phyloP scores from a whole-genome alignment of 2,329 filamentous ascomycete genomes.

The Diaporthe citrichinensis region DNA sequence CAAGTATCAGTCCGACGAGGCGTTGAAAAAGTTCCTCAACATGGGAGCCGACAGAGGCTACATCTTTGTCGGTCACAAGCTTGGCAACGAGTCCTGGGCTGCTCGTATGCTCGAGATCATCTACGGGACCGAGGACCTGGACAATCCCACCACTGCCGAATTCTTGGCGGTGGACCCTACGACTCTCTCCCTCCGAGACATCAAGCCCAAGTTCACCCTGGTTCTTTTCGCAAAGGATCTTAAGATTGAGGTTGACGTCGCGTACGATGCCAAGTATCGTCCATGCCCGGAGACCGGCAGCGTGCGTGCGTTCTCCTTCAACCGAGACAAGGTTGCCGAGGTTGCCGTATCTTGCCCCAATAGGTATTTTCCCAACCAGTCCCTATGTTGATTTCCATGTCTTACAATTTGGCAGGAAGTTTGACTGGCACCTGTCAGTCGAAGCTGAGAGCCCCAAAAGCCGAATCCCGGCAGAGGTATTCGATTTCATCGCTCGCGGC shows the following conservation, averaged over 20 bases:
- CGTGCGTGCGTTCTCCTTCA: constrained; percentile 36
- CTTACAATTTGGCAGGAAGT: constrained; percentile 47
- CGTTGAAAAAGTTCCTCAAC: constrained; percentile 13
- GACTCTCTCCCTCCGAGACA: constrained; percentile 33
- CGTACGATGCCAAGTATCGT: constrained; percentile 4
- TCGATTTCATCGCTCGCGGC: constrained; percentile 44
- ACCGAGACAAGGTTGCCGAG: constrained; percentile 42
- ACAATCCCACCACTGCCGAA: background rate
- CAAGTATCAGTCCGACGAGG: constrained; percentile 15
- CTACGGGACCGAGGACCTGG: constrained; percentile 31
- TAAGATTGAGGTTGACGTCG: constrained; percentile 44
- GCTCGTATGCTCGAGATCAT: constrained; percentile 33
- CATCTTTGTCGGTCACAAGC: constrained; percentile 24
- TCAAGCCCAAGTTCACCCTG: constrained; percentile 39
- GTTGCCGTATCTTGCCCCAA: constrained; percentile 51
- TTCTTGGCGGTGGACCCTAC: constrained; percentile 17
- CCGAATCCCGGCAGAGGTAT: constrained; percentile 44
- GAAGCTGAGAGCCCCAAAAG: constrained; percentile 46
- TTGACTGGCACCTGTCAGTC: constrained; percentile 57
- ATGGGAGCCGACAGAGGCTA: constrained; percentile 31
- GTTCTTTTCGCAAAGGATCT: constrained; percentile 43
- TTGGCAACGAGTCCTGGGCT: constrained; percentile 27
- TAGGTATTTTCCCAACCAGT: constrained; percentile 46
- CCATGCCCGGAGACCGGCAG: background rate
- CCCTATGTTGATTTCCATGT: background rate